Evolutionary conservation across 2,329 filamentous ascomycete species (phyloP), one percentile per base, ranked within the genome.

Genomic region (Xylariaceae sp.): DNA sequence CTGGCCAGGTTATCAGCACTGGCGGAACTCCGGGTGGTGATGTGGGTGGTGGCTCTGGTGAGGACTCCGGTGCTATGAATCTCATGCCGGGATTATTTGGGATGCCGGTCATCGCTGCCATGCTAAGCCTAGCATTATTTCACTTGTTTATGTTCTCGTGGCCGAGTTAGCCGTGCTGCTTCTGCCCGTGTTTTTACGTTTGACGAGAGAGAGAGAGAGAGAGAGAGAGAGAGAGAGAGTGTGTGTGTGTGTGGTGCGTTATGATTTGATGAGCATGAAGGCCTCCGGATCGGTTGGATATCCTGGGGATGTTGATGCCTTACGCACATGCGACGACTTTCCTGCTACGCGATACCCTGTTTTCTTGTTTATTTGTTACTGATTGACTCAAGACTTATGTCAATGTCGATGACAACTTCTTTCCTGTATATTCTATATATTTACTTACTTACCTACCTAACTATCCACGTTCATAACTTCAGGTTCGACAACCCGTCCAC

Each of bases 1-100:
- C 67, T 2, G 65, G 66, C 6, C 52, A 68, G 50, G 60, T 68
- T 32, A 66, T 67, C 27, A 55, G 60, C 6, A 45, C 47, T 1
- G 53, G 48, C n/a, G 46, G 35, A 1, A 51, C 47, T 27, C 50
- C 47, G 4, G 47, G 51, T 8, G 6, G 19, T 26, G 42, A 32
- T 26, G 45, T 31, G 26, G 41, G 27, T 4, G 51, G 8, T 19
- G 50, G 43, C 5, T 48, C 51, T 6, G 35, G 8, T 0, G 50
- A 30, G 29, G 54, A 27, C 12, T 51, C 56, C 27, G 39, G 54
- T 42, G 26, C 49, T 39, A 31, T 52, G 34, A 54, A 50, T 31
- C 29, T 32, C 6, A 9, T 46, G n/a, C 55, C 55, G 4, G 42
- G 29, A 29, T 43, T 59, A 47, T 50, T 50, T 9, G 57, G 42